Percentiles rank a stretch among this genome's conserved stretches.
phyloP scores from a whole-genome alignment of 108 stramenopile genomes.

The Epithemia pelagica region DNA sequence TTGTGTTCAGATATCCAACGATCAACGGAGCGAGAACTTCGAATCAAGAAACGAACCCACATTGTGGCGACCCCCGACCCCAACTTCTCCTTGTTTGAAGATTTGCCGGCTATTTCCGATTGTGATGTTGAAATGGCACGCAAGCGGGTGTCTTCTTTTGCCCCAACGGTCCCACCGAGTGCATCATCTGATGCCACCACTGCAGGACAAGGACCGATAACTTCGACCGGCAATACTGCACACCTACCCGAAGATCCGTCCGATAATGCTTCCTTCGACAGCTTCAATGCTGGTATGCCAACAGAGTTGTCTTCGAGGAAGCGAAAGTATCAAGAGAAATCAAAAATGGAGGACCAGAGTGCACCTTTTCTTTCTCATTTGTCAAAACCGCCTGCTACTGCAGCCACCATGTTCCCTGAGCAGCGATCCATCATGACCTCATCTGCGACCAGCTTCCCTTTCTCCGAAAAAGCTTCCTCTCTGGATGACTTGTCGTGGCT shows the following conservation, averaged over 20 bases:
- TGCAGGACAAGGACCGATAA: neutral
- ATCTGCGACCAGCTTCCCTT: neutral
- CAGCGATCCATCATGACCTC: too few relatives aligned
- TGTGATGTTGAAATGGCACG: neutral
- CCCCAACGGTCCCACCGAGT: neutral
- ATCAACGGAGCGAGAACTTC: neutral
- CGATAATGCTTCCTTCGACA: neutral
- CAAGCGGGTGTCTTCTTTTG: neutral
- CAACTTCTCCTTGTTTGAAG: neutral
- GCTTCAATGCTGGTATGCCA: neutral
- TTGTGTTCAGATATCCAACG: constrained; percentile 11
- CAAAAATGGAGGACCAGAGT: too few relatives aligned
- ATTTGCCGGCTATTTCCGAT: neutral
- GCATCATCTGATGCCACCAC: neutral
- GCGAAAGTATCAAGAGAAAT: too few relatives aligned
- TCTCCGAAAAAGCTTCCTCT: neutral
- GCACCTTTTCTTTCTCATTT: neutral
- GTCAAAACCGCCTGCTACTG: too few relatives aligned
- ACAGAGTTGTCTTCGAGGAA: too few relatives aligned
- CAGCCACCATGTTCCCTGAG: too few relatives aligned
- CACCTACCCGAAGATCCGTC: neutral
- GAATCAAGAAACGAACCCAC: neutral
- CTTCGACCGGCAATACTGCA: neutral
- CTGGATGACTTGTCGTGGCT: neutral
- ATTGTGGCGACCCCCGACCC: neutral